Evolutionary conservation across 1,284 basidiomycete genomes (phyloP), one percentile per base, ranked within the genome.

Genomic region (Takashimella koratensis): DNA sequence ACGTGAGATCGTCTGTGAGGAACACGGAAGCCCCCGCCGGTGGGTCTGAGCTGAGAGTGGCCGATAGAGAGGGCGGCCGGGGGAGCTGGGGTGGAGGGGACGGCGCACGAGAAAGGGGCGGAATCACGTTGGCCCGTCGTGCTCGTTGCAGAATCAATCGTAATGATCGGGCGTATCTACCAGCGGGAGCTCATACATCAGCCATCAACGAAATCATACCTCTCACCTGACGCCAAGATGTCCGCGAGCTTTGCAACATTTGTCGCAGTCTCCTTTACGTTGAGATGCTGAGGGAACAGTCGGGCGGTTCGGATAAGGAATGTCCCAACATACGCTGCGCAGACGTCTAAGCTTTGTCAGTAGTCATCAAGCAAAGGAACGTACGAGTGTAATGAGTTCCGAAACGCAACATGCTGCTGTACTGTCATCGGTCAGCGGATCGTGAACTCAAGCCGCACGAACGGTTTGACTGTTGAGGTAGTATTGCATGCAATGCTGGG

Each of bases 321-420:
- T 5, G 89, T 89, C 16, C 89, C 90, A 25, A 88, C 84, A 74
- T 95, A 95, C 0, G 90, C 93, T 3, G 91, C 91, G 27, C 89
- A 90, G 46, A 88, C 88, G 70, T 94, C 90, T 3, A 88, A 36
- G 20, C 4, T 42, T 11, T 16, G 24, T 39, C 27, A 91, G 89
- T 27, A 88, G 39, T 42, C 43, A 58, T 6, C 40, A 43, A n/a
- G n/a, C n/a, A n/a, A 16, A 47, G 30, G 11, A n/a, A 11, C 90
- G 88, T 65, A 55, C 59, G 63, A 48, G 64, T 67, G 50, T 74
- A 56, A 53, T 63, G 65, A 49, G 66, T 62, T 56, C 63, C 87
- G 66, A 90, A 93, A 80, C 87, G 88, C 81, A 94, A 86, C 19
- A 88, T 87, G 67, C 90, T 88, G 60, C 89, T 80, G 67, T 94